A percentile compares a stretch with the other conserved stretches of the same genome.
phyloP scores from a whole-genome alignment of 1,139 yeast genomes.

The Debaryomyces sp. region DNA sequence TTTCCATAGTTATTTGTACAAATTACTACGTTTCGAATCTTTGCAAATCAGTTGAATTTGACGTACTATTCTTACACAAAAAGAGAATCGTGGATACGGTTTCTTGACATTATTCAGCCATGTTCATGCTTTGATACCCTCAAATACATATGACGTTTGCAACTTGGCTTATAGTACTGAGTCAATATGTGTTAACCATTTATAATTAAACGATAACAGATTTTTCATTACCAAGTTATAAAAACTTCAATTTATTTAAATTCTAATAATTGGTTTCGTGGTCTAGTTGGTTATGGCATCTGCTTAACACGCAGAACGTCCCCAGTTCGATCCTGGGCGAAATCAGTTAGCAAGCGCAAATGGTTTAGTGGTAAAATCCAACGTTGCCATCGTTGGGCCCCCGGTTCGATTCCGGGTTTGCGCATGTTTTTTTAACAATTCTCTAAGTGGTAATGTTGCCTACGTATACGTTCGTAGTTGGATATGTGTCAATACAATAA shows the following conservation, averaged over 20 bases:
- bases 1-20: background rate
- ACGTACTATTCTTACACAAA: background rate
- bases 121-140: no score
- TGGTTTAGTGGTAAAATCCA: slow-evolving; percentile 18
- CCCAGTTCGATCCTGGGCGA: slow-evolving; percentile 99
- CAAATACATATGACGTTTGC: no score
- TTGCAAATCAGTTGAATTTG: background rate
- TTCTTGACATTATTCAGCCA: no score
- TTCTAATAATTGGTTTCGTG: slow-evolving; percentile 50
- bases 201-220: no score
- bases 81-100: background rate
- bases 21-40: background rate
- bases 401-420: slow-evolving; percentile 19
- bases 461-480: no score
- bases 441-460: no score
- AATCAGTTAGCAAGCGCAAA: slow-evolving; percentile 53
- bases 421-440: slow-evolving; percentile 10
- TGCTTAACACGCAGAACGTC: slow-evolving; percentile 99
- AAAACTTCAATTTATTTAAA: background rate
- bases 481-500: background rate
- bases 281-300: slow-evolving; percentile 99
- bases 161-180: no score
- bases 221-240: background rate
- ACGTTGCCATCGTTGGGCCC: slow-evolving; percentile 17
- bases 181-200: no score